Percentiles rank a stretch among this genome's conserved stretches.
Evolutionary conservation across 2,329 filamentous ascomycete species (phyloP).

Genomic region (Harringtonia aguacate): DNA sequence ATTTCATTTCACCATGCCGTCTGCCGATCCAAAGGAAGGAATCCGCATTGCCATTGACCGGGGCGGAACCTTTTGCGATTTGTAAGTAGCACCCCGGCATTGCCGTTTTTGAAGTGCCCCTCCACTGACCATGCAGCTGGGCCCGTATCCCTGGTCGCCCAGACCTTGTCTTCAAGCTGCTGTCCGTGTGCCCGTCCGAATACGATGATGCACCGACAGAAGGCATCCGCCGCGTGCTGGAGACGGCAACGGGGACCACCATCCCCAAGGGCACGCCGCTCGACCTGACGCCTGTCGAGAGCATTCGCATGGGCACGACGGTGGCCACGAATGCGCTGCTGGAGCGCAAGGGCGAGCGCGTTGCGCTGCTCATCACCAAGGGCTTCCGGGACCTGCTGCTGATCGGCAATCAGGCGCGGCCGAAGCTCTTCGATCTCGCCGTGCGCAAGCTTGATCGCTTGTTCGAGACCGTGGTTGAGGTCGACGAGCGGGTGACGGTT

Average conservation of each 20-base stretch:
- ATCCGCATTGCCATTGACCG: conserved; percentile 3
- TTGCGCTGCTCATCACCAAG: conserved; percentile 76
- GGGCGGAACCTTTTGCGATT: too few species aligned
- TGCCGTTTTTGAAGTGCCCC: too few species aligned
- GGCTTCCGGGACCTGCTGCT: conserved; percentile 81
- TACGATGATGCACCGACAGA: conserved; percentile 87
- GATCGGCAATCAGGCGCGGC: conserved; percentile 84
- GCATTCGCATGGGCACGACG: conserved; percentile 92
- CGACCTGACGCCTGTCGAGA: conserved; percentile 75
- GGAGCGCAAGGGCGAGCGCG: conserved; percentile 81
- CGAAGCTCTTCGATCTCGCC: conserved; percentile 82
- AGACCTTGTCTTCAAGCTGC: conserved; percentile 37
- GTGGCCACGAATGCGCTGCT: conserved; percentile 88
- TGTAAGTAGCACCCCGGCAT: too few species aligned
- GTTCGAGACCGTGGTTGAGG: conserved; percentile 76
- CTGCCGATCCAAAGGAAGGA: background rate
- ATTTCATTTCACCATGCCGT: too few species aligned
- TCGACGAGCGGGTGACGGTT: conserved; percentile 81
- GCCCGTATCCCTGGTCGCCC: too few species aligned
- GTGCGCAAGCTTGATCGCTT: conserved; percentile 81
- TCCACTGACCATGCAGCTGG: too few species aligned
- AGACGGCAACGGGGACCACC: conserved; percentile 61
- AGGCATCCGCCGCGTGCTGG: conserved; percentile 78
- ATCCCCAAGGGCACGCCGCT: conserved; percentile 71
- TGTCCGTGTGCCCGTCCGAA: conserved; percentile 76